Conservation (phyloP, 805 yeast species). For the Kluyveromyces siamensis region DNA sequence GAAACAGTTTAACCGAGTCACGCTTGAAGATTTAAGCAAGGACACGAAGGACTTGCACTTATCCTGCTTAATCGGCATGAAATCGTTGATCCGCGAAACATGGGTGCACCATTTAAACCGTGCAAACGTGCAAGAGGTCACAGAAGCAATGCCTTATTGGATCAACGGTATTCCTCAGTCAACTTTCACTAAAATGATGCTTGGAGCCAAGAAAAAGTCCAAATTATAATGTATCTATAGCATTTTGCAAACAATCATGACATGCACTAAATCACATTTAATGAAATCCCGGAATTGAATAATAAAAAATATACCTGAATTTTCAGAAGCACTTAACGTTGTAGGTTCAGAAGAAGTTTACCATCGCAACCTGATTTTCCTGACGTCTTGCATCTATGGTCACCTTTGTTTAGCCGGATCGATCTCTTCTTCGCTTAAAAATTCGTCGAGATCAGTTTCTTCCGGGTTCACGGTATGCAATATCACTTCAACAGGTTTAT, state of each 20-base stretch:
- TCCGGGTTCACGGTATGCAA: constrained; percentile 27
- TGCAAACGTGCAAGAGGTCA: constrained; percentile 56
- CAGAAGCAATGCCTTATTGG: constrained; percentile 64
- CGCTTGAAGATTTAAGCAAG: constrained; percentile 32
- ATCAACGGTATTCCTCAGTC: constrained; percentile 62
- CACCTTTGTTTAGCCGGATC: neutral
- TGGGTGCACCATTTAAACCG: constrained; percentile 30
- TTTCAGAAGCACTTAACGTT: no score
- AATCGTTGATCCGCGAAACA: constrained; percentile 30
- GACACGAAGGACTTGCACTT: constrained; percentile 30
- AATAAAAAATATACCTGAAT: no score
- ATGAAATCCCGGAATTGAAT: no score
- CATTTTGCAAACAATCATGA: no score
- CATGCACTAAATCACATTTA: no score
- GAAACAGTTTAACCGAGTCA: constrained; percentile 39
- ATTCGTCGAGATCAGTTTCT: constrained; percentile 27
- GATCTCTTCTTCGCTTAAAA: constrained; percentile 11
- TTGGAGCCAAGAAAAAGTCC: neutral
- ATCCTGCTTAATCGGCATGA: constrained; percentile 37
- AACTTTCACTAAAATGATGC: constrained; percentile 49
- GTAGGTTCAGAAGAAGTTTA: no score
- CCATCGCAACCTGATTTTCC: no score
- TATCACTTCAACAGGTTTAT: constrained; percentile 28
- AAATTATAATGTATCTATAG: neutral
- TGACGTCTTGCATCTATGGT: no score